Percentiles rank a stretch among this genome's conserved stretches.
Conservation (phyloP, 2,329 filamentous ascomycete genomes). For the Colletotrichum sp. region DNA sequence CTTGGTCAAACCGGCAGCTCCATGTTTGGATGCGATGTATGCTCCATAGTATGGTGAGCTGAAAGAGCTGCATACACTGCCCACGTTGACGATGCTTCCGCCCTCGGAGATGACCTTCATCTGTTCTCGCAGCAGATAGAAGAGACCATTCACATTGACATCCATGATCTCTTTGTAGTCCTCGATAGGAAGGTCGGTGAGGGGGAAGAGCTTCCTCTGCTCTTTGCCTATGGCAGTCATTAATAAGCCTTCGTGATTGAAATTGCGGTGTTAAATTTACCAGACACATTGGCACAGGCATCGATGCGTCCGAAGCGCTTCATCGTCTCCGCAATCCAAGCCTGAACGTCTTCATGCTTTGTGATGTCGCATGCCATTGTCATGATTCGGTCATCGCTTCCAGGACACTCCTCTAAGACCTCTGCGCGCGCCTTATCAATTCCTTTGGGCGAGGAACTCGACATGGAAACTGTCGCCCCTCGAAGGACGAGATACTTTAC, state of each 20-base stretch:
- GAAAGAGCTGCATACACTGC: conserved; percentile 35
- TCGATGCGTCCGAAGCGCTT: neutral
- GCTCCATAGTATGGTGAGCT: conserved; percentile 32
- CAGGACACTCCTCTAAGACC: neutral
- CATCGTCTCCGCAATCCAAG: neutral
- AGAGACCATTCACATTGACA: conserved; percentile 26
- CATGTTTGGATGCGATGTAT: conserved; percentile 40
- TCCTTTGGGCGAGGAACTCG: conserved; percentile 18
- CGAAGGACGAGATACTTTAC: conserved; percentile 24
- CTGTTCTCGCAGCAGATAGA: conserved; percentile 25
- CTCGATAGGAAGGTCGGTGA: conserved; percentile 23
- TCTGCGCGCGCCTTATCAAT: conserved; percentile 27
- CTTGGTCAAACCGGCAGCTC: conserved; percentile 41
- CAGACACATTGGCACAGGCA: conserved; percentile 4
- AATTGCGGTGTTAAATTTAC: neutral
- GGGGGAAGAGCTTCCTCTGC: conserved; percentile 29
- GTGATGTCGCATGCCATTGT: neutral
- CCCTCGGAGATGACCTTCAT: conserved; percentile 30
- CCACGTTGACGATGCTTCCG: conserved; percentile 50
- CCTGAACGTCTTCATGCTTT: neutral
- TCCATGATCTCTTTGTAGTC: conserved; percentile 24
- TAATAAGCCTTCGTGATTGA: neutral
- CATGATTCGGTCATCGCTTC: neutral
- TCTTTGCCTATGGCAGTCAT: conserved; percentile 1
- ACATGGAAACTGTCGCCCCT: conserved; percentile 25